Evolutionary conservation across 2,329 filamentous ascomycete genomes (phyloP).

Genomic region (Septoria linicola): DNA sequence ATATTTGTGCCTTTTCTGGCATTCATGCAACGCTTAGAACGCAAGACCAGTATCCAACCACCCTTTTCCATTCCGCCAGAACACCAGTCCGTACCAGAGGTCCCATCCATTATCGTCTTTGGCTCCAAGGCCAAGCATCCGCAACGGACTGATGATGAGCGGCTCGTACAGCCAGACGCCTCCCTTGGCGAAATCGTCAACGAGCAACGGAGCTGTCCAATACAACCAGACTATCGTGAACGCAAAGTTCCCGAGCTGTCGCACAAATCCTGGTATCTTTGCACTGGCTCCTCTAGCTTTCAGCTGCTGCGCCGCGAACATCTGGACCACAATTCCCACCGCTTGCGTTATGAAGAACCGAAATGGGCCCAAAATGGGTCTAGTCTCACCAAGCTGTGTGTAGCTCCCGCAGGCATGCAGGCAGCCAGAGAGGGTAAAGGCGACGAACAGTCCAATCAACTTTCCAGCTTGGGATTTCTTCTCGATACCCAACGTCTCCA

Average conservation of each 20-base stretch:
- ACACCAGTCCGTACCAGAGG: constrained; percentile 46
- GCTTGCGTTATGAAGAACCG: constrained; percentile 73
- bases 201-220: constrained; percentile 62
- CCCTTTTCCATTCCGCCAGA: constrained; percentile 58
- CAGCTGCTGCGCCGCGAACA: constrained; percentile 37
- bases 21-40: constrained; percentile 31
- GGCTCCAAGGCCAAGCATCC: constrained; percentile 63
- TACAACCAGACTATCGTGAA: constrained; percentile 68
- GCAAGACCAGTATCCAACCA: constrained; percentile 64
- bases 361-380: constrained; percentile 54
- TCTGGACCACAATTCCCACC: constrained; percentile 64
- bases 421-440: constrained; percentile 65
- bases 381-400: constrained; percentile 62
- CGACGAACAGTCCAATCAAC: constrained; percentile 48
- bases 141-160: constrained; percentile 70
- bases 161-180: constrained; percentile 82
- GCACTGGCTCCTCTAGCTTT: constrained; percentile 35
- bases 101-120: constrained; percentile 65
- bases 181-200: constrained; percentile 71
- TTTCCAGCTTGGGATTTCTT: constrained; percentile 40
- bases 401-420: constrained; percentile 71
- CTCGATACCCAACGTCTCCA: constrained; percentile 34
- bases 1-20: too few relatives aligned
- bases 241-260: constrained; percentile 58
- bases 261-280: constrained; percentile 47